Base-by-base conservation (phyloP, 208 protist species). In the Wallacemonas sp. region DNA sequence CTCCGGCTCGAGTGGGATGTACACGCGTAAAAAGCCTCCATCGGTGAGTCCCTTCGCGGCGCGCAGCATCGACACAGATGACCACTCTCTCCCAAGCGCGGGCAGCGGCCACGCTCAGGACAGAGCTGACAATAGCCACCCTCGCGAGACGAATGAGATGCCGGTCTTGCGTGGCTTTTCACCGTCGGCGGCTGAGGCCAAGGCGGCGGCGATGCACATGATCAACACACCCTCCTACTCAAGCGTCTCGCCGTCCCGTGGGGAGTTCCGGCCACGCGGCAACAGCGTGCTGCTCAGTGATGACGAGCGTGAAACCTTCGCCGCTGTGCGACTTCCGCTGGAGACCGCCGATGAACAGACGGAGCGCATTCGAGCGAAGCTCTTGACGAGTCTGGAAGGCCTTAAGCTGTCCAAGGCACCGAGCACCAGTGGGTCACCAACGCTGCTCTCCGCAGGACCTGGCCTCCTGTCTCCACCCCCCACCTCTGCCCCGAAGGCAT, bases 311-410 rank as follows among this genome's bases (percentile, higher is more conserved):
- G 64, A 62, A 64, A 41, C 31, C 26, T 68, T 53, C 27, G 59
- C 74, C 3, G 38, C 62, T n/a, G 49, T 39, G 33, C 46, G 33
- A 14, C 58, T 70, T 19, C 58, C 42, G 21, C 55, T 73, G 44
- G 68, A 68, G 46, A 61, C 56, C n/a, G 65, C 28, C 19, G 67
- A 62, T n/a, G 21, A 49, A n/a, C 27, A 68, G 54, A 46, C 54
- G 26, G 45, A 62, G 24, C 60, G 61, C 15, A 42, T 61, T 38
- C 62, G n/a, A 27, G 39, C 44, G 26, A 49, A 58, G 39, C 17
- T 11, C 2, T 61, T 45, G 17, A 58, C 60, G 0, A 58, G 51
- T 31, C 8, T 58, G 30, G 51, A 58, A 11, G 51, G 51, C 24
- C 51, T 58, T 8, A 58, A 38, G 30, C 30, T 58, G 8, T 58